Evolutionary conservation across 2,329 filamentous ascomycete genomes (phyloP).

Genomic region (Cordyceps cateniannulata): DNA sequence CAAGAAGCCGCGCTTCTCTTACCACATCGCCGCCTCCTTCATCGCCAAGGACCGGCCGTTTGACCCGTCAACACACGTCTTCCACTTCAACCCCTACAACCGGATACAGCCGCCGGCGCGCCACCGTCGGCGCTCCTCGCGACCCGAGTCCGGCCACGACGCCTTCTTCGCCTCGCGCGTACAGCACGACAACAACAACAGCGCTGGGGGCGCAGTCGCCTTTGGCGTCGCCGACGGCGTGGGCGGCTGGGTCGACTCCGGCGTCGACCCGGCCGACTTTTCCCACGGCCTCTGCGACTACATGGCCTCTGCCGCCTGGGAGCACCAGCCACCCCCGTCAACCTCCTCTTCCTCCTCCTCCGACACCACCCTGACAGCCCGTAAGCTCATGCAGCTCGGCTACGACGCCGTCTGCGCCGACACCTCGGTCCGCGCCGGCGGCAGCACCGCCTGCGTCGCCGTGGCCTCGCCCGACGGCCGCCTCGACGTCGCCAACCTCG

Average conservation of each 20-base stretch:
- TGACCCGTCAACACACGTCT: constrained; percentile 61
- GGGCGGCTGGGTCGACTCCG: constrained; percentile 88
- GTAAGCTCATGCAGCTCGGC: constrained; percentile 69
- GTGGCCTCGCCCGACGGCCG: constrained; percentile 65
- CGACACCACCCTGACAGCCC: constrained; percentile 46
- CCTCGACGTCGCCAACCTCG: constrained; percentile 86
- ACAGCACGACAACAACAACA: constrained; percentile 44
- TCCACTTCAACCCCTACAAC: constrained; percentile 64
- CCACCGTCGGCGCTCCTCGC: constrained; percentile 30
- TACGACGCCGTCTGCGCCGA: constrained; percentile 79
- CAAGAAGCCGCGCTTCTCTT: constrained; percentile 44
- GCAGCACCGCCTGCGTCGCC: constrained; percentile 87
- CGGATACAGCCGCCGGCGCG: constrained; percentile 43
- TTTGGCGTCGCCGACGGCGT: constrained; percentile 93
- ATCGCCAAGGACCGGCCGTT: constrained; percentile 65
- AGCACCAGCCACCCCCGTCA: constrained; percentile 32
- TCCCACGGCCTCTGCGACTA: constrained; percentile 89
- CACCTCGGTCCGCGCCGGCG: constrained; percentile 67
- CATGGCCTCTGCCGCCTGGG: constrained; percentile 73
- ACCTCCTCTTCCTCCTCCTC: constrained; percentile 18
- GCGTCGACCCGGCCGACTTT: constrained; percentile 91
- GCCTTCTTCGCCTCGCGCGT: constrained; percentile 87
- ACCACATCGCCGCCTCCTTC: constrained; percentile 68
- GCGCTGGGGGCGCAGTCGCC: constrained; percentile 52
- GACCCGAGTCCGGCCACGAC: constrained; percentile 83